Evolutionary conservation across 306 rosid genomes (phyloP), one percentile per base, ranked within the genome.

Genomic region (Citrullus mucosospermus): DNA sequence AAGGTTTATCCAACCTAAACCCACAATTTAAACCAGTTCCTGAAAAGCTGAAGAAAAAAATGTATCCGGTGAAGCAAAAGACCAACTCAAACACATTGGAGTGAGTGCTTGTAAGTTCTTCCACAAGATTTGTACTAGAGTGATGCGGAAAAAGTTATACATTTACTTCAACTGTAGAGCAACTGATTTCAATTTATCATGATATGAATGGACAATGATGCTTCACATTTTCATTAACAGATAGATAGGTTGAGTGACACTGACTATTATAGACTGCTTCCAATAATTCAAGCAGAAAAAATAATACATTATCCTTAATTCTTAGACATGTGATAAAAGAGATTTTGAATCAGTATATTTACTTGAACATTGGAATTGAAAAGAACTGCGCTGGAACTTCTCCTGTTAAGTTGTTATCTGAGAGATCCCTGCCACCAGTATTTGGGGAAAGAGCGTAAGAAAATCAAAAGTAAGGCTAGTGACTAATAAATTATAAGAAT

Each of bases 381-480:
- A 88, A 90, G 74, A 95, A 92, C 63, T 86, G 89, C 75, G 39
- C 43, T 13, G 97, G 98, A 81, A 95, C 86, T 85, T 80, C 83
- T 89, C 98, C 97, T 6, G 82, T 83, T 15, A 95, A 84, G 75
- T 56, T 84, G 82, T 87, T 95, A 17, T 85, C 91, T 79, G 98
- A 95, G 83, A 95, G 89, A 82, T 95, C 97, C 90, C 98, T 95
- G 91, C 77, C 53, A 60, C 46, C 62, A 48, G 58, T 71, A 82
- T 76, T 81, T 50, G 30, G 16, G 56, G 78, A 77, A 76, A 67
- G 79, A 51, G n/a, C 43, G 36, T 53, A 78, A 41, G 55, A 76
- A 82, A 80, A 73, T 71, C 61, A 77, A 79, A 63, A 50, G 55
- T 16, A 41, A 59, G 75, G 78, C 6, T 63, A 48, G 39, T 66